Base-by-base conservation (phyloP, 768 basidiomycete genomes). In the Russula lepida region DNA sequence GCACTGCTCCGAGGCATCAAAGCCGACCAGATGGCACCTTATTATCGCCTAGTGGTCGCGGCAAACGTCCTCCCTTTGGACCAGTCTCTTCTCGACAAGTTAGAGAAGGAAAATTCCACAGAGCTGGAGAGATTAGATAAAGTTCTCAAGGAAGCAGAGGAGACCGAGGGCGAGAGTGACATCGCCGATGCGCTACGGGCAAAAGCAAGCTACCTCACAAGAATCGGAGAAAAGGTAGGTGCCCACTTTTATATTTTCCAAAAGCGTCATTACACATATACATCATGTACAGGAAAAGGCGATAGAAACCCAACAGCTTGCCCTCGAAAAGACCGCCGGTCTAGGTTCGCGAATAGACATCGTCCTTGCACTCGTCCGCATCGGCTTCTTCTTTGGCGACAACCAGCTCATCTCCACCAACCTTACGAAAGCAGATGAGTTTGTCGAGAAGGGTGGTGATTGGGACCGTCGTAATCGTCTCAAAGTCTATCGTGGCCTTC, bases 381-480 rank as follows among this genome's bases (percentile, higher is more conserved):
- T 98, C 57, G 94, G 91, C 0, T 80, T 98, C 72, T 98, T 98
- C 80, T 94, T 89, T 73, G 78, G 79, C 25, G 89, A 98, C 69
- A 81, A 86, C 35, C 72, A 80, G 4, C 76, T 94, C 64, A 84
- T 95, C 54, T 83, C 79, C 0, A 70, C 77, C 41, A 83, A 91
- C 66, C 82, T 98, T 49, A 76, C 82, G 30, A 85, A 86, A 67
- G 95, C 95, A 0, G 88, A 92, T 68, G 81, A 84, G 89, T 78
- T 97, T 46, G 89, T 97, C 56, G 94, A 98, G 68, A 83, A 92
- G 71, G 95, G 95, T 0, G 95, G 95, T 48, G 95, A 99, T 75
- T 99, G 95, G 95, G 95, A 99, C 72, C 79, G 95, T 56, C 84
- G 94, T 41, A 99, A 98, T 73, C 83, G 95, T 48, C 83, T 98